Evolutionary conservation across 257 asterid genomes (phyloP), one percentile per base, ranked within the genome.

Genomic region (Eustoma russellianum): DNA sequence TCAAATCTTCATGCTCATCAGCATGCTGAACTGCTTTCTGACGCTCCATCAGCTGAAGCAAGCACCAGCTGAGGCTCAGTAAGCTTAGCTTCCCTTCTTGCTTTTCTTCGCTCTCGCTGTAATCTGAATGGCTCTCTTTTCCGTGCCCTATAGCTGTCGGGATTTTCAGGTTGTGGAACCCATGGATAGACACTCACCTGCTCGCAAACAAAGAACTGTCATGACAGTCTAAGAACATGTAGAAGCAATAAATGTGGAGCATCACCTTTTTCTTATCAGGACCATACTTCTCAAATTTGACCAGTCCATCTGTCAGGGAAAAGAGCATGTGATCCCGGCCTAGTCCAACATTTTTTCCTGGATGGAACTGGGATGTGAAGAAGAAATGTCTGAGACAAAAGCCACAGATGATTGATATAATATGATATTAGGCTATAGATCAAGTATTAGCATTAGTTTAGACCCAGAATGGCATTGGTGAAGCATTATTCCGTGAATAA

Each of bases 131-230:
- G 65, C 66, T 82, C 98, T 58, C 77, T 79, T 68, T 79, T 87
- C 17, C 94, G 77, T 50, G 63, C 83, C 73, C 94, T 80, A 38
- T 84, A 87, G 65, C 94, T 91, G 67, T 87, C 67, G 13, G 93
- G 94, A 70, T 87, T 91, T 73, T 75, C 96, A 6, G 96, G 95
- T 54, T 60, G 76, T 30, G 55, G 72, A 63, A 45, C 91, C 0
- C 72, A 79, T 15, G 98, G 98, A 72, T 91, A 91, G 24, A 91
- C 98, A 55, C 98, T 91, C 3, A 87, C 73, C 96, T 86, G 71
- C 14, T 62, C 11, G 13, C 24, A n/a, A 28, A 13, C 45, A 47
- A 46, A 16, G 17, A 1, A 38, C 7, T 14, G 54, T 5, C 33
- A 41, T 28, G 16, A n/a, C 24, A 48, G 17, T 49, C 41, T 6